A percentile compares a stretch with the other conserved stretches of the same genome.
Evolutionary conservation across 2,329 filamentous ascomycete species (phyloP).

Genomic region (Thelonectria rubi): DNA sequence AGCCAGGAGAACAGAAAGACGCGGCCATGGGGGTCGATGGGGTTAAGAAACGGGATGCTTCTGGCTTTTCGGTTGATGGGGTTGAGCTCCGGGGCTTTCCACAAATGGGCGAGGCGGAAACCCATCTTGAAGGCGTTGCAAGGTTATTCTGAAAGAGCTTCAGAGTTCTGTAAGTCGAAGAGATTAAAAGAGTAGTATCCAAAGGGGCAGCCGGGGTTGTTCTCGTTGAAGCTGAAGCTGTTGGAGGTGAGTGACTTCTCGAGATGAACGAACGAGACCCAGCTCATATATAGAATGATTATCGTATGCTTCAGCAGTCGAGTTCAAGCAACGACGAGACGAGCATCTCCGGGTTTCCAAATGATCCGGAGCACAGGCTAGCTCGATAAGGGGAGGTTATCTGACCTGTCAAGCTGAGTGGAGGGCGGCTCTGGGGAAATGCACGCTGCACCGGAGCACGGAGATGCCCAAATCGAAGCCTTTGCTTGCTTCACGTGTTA

Average conservation of each 20-base stretch:
- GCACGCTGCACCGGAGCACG: slow-evolving; percentile 36
- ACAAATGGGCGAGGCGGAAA: slow-evolving; percentile 42
- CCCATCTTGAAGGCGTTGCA: slow-evolving; percentile 37
- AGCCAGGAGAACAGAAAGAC: slow-evolving; percentile 93
- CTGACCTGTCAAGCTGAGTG: slow-evolving; percentile 28
- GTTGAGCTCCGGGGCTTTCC: slow-evolving; percentile 73
- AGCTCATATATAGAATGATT: slow-evolving; percentile 35
- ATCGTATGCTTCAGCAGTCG: slow-evolving; percentile 14
- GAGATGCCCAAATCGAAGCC: slow-evolving; percentile 36
- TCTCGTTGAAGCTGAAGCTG: slow-evolving; percentile 25
- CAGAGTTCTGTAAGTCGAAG: too few relatives aligned
- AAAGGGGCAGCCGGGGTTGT: neutral
- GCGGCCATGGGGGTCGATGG: slow-evolving; percentile 80
- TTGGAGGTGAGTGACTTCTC: slow-evolving; percentile 23
- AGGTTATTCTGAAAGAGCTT: too few relatives aligned
- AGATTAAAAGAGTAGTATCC: neutral
- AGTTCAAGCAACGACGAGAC: neutral
- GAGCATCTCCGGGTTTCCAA: slow-evolving; percentile 41
- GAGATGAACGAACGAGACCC: slow-evolving; percentile 15
- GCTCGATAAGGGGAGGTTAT: slow-evolving; percentile 33
- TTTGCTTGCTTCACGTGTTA: slow-evolving; percentile 21
- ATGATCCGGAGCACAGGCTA: slow-evolving; percentile 25
- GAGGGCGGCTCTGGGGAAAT: slow-evolving; percentile 21
- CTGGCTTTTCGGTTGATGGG: slow-evolving; percentile 85
- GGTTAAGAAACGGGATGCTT: slow-evolving; percentile 81